Conservation (phyloP, 495 filamentous ascomycete species). For the Pseudoneurospora amorphoporcata region DNA sequence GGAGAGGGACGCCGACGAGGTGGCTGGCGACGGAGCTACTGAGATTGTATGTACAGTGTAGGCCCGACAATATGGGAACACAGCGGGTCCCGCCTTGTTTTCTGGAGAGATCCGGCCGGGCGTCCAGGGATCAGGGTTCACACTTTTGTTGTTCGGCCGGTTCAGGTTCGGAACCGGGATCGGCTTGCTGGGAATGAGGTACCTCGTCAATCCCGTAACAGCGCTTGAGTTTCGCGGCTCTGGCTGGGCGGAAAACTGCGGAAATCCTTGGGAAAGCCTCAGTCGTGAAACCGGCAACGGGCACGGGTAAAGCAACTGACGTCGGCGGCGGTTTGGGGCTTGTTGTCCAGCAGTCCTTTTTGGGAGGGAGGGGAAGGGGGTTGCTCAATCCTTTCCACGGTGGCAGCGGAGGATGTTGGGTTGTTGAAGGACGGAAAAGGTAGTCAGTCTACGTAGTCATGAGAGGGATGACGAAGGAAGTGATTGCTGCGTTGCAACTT, state of each 20-base stretch:
- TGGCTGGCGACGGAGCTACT: background rate
- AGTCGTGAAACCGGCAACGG: background rate
- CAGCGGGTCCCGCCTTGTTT: background rate
- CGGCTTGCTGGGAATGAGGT: background rate
- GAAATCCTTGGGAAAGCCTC: background rate
- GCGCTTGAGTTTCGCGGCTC: background rate
- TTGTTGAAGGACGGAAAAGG: background rate
- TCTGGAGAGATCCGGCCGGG: background rate
- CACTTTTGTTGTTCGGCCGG: background rate
- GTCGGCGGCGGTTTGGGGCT: background rate
- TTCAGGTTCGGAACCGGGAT: background rate
- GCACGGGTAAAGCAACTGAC: background rate
- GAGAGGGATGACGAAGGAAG: background rate
- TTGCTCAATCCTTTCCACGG: background rate
- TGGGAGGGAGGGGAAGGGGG: background rate
- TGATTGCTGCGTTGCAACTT: background rate
- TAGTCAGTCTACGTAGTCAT: background rate
- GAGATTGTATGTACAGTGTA: background rate
- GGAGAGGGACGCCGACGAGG: background rate
- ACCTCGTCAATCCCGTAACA: background rate
- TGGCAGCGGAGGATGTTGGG: background rate
- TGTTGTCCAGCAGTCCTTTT: background rate
- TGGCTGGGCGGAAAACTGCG: background rate
- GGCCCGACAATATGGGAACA: background rate
- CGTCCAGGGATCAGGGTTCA: background rate